Evolutionary conservation across 1,284 basidiomycete genomes (phyloP).

Genomic region (Sanghuangporus baumii): DNA sequence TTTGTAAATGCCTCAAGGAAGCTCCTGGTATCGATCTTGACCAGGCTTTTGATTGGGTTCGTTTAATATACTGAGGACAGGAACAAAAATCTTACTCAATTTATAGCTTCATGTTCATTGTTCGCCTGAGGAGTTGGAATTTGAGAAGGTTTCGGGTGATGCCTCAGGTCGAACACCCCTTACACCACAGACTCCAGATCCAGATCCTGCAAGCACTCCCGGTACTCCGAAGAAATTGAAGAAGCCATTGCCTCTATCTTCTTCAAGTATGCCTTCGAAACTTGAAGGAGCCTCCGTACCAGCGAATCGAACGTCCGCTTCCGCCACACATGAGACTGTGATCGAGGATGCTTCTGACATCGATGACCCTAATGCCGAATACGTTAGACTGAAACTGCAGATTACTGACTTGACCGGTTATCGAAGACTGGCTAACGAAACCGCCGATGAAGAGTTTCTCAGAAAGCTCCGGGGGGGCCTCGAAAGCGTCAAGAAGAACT

Average conservation of each 20-base stretch:
- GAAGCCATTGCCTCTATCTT: not conserved
- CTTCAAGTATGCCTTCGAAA: not conserved
- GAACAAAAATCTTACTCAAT: constrained; percentile 11
- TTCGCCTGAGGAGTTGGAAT: constrained; percentile 55
- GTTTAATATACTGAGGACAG: constrained; percentile 22
- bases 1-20: constrained; percentile 62
- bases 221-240: constrained; percentile 8
- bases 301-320: not conserved
- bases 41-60: constrained; percentile 90
- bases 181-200: constrained; percentile 28
- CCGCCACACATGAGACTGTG: not conserved
- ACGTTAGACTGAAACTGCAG: constrained; percentile 55
- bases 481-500: constrained; percentile 53
- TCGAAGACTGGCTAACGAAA: constrained; percentile 29
- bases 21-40: constrained; percentile 76
- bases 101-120: constrained; percentile 66
- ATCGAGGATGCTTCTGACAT: constrained; percentile 28
- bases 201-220: constrained; percentile 8
- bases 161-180: constrained; percentile 22
- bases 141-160: constrained; percentile 22
- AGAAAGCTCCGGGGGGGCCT: constrained; percentile 49
- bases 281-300: not conserved
- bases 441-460: constrained; percentile 36
- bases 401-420: constrained; percentile 40
- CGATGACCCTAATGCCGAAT: constrained; percentile 58